Evolutionary conservation across 306 rosid genomes (phyloP), one percentile per base, ranked within the genome.

Genomic region (Fragaria iinumae): DNA sequence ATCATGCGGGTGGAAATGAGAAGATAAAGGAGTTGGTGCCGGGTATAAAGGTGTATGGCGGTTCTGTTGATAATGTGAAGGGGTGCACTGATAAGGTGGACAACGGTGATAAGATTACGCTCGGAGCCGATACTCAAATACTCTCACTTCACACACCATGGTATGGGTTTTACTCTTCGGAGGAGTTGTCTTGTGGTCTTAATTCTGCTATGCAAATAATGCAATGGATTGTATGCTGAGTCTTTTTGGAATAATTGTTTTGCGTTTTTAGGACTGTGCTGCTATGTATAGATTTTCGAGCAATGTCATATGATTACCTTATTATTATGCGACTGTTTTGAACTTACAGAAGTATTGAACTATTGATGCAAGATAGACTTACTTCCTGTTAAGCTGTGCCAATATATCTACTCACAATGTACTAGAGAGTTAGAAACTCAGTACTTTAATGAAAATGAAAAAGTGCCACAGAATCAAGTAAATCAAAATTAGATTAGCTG

Each of bases 1-100:
- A 90, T 77, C 98, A 91, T 74, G 93, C 98, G 45, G 97, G 97
- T 38, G 97, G 98, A 39, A 94, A 94, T 60, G 97, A 94, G 23
- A 83, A 87, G 87, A 88, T 94, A 17, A 94, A 89, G 88, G 80
- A 85, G 76, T 71, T 94, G 80, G 93, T 92, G 50, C 96, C 97
- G 36, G 96, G 92, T 25, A 84, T 94, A 76, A 92, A 86, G 87
- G 95, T 94, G 8, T 92, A 90, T 45, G 98, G 97, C 23, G 98
- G 98, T 53, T 91, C 93, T 11, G 17, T 90, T 34, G 98, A 94
- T 84, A 90, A 92, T 23, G 96, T 94, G 55, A 84, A 86, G 82
- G 97, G 98, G 41, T 94, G 98, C 84, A 91, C 98, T 43, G 79
- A 94, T 75, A 63, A 73, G 83, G 87, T 92, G 73, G 96, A 92